A percentile compares a stretch with the other conserved stretches of the same genome.
These are phyloP conservation scores for Chlamydomonas reinhardtii DNA, from an alignment of 163 green algal genomes.

Conservation along the genomic window DNA sequence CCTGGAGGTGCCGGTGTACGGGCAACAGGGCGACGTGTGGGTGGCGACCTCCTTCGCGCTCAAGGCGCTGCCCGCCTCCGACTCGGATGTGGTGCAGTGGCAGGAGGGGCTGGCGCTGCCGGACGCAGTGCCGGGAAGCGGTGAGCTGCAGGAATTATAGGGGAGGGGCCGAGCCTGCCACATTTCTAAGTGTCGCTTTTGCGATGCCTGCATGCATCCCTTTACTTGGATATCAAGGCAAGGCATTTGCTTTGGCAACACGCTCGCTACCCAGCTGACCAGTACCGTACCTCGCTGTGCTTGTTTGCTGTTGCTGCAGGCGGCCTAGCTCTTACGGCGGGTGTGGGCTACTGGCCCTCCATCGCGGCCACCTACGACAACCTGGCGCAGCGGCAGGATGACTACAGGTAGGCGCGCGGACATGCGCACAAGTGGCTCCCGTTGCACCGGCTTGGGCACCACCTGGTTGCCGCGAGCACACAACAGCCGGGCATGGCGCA, in stretches of 20 bases:
- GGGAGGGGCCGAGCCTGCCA: too few relatives aligned
- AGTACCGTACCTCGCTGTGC: too few relatives aligned
- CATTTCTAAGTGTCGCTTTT: too few relatives aligned
- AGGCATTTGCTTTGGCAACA: too few relatives aligned
- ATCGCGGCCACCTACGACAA: constrained; percentile 22
- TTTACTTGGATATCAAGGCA: too few relatives aligned
- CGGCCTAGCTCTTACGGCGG: constrained; percentile 56
- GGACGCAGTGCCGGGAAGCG: constrained; percentile 60
- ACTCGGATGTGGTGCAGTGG: constrained; percentile 17
- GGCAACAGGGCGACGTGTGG: neutral
- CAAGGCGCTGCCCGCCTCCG: neutral
- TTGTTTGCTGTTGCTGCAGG: neutral
- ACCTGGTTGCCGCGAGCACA: too few relatives aligned
- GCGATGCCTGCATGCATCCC: too few relatives aligned
- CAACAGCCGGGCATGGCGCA: too few relatives aligned
- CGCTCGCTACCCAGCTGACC: neutral
- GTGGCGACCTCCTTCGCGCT: constrained; percentile 67
- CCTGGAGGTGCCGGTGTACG: neutral
- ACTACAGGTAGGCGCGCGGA: neutral
- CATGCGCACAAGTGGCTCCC: neutral
- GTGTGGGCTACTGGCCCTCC: constrained; percentile 68
- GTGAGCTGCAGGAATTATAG: constrained; percentile 1
- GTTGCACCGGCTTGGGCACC: too few relatives aligned
- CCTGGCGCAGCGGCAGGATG: neutral
- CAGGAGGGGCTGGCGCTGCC: constrained; percentile 72